These are phyloP conservation scores for Berkeleyomyces rouxiae DNA, from an alignment of 2,329 filamentous ascomycete genomes.

Conservation along the genomic window DNA sequence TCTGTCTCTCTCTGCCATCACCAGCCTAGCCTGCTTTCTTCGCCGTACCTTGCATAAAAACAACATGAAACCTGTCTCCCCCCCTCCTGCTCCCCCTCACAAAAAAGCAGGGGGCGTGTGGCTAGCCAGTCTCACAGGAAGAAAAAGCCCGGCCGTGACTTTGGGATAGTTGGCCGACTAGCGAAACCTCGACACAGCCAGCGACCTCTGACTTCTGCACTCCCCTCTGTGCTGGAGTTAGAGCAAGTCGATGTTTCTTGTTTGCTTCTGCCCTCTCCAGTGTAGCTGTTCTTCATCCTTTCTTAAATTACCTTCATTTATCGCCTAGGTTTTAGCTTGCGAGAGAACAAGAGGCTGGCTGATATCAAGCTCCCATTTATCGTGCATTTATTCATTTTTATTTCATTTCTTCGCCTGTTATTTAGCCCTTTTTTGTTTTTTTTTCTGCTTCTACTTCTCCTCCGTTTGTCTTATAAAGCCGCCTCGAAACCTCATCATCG, in stretches of 20 bases:
- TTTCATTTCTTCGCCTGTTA: too few relatives aligned
- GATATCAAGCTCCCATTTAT: too few relatives aligned
- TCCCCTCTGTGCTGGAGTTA: background rate
- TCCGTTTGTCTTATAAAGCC: background rate
- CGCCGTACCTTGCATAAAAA: conserved; percentile 1
- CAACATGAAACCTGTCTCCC: conserved; percentile 11
- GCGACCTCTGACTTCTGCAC: background rate
- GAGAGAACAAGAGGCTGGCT: background rate
- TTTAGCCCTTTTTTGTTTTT: background rate
- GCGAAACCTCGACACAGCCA: background rate
- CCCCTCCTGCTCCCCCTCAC: conserved; percentile 16
- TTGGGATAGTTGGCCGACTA: too few relatives aligned
- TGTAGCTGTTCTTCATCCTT: background rate
- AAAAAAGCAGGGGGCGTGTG: background rate
- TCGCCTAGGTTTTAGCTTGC: background rate
- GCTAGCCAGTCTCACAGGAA: background rate
- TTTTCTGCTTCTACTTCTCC: background rate
- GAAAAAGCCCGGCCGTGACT: too few relatives aligned
- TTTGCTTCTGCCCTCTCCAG: background rate
- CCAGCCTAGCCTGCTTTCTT: background rate
- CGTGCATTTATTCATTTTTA: too few relatives aligned
- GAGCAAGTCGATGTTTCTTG: background rate
- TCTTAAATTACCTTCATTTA: conserved; percentile 11
- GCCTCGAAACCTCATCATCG: background rate
- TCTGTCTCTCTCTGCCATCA: background rate